A percentile compares a stretch with the other conserved stretches of the same genome.
phyloP scores from a whole-genome alignment of 2,329 filamentous ascomycete species.

The Xylariaceae sp. region DNA sequence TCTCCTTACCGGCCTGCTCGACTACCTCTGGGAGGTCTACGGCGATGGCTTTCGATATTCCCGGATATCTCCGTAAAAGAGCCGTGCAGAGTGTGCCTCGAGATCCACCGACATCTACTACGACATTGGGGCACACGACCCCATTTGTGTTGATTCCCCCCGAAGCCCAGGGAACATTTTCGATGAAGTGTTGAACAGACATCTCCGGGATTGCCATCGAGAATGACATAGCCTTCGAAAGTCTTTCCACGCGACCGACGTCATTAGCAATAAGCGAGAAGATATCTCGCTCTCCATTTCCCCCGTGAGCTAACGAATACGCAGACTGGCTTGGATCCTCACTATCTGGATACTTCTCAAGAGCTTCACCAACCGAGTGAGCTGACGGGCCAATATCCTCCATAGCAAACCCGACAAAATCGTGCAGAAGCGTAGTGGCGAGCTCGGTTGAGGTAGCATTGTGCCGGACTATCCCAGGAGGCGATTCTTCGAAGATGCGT shows the following conservation, averaged over 20 bases:
- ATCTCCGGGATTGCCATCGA: slow-evolving; percentile 14
- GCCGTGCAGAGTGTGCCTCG: slow-evolving; percentile 13
- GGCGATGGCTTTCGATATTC: slow-evolving; percentile 14
- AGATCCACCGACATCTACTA: slow-evolving; percentile 17
- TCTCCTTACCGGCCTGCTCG: not conserved
- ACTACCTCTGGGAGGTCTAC: slow-evolving; percentile 15
- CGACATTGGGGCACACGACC: slow-evolving; percentile 9
- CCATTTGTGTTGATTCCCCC: not conserved
- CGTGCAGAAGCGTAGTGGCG: slow-evolving; percentile 11
- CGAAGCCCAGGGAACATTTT: slow-evolving; percentile 11
- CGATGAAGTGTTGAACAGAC: slow-evolving; percentile 9
- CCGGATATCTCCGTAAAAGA: slow-evolving; percentile 7
- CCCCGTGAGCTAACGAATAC: slow-evolving; percentile 11
- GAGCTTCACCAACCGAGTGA: slow-evolving; percentile 9
- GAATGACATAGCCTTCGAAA: slow-evolving; percentile 18
- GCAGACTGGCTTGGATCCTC: slow-evolving; percentile 7
- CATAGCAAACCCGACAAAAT: slow-evolving; percentile 12
- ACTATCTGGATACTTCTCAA: slow-evolving; percentile 6
- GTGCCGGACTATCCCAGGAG: slow-evolving; percentile 3
- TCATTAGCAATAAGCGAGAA: slow-evolving; percentile 9
- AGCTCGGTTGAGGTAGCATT: slow-evolving; percentile 6
- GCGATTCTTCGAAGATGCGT: slow-evolving; percentile 7
- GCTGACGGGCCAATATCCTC: slow-evolving; percentile 12
- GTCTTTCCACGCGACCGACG: slow-evolving; percentile 8
- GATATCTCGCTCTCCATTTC: slow-evolving; percentile 12